A percentile compares a stretch with the other conserved stretches of the same genome.
These are phyloP conservation scores for Torulaspora gathmanii DNA, from an alignment of 805 yeast genomes.

Conservation along the genomic window DNA sequence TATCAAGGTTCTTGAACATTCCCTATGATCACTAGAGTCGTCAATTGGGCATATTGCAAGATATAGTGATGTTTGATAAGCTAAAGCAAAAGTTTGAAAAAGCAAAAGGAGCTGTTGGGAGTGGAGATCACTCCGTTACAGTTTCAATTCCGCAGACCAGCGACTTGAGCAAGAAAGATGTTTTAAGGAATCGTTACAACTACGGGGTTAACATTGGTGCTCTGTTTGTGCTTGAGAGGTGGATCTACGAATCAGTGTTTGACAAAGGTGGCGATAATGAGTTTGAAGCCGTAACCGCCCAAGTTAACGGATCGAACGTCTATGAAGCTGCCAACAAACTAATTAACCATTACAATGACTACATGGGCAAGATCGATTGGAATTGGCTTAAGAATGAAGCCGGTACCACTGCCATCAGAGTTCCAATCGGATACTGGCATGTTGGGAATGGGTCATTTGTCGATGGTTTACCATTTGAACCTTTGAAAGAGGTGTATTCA, in stretches of 20 bases:
- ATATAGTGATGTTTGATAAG: conserved; percentile 20
- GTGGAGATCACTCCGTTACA: neutral
- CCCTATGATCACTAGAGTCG: neutral
- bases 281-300: conserved; percentile 59
- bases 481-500: conserved; percentile 52
- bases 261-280: conserved; percentile 60
- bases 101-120: conserved; percentile 10
- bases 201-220: conserved; percentile 87
- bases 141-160: conserved; percentile 37
- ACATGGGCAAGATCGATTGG: conserved; percentile 72
- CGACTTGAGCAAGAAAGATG: conserved; percentile 41
- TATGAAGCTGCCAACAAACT: conserved; percentile 50
- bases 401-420: conserved; percentile 74
- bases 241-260: conserved; percentile 64
- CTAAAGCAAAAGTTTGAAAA: conserved; percentile 23
- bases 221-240: conserved; percentile 72
- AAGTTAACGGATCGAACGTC: conserved; percentile 45
- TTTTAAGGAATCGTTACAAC: conserved; percentile 58
- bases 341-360: conserved; percentile 63
- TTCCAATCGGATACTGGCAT: conserved; percentile 92
- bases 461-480: conserved; percentile 57
- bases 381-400: conserved; percentile 53
- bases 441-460: conserved; percentile 57
- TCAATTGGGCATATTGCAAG: neutral
- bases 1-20: neutral